Percentiles rank a stretch among this genome's conserved stretches.
Conservation (phyloP, 345 rosid species). For the Hirschfeldia incana region DNA sequence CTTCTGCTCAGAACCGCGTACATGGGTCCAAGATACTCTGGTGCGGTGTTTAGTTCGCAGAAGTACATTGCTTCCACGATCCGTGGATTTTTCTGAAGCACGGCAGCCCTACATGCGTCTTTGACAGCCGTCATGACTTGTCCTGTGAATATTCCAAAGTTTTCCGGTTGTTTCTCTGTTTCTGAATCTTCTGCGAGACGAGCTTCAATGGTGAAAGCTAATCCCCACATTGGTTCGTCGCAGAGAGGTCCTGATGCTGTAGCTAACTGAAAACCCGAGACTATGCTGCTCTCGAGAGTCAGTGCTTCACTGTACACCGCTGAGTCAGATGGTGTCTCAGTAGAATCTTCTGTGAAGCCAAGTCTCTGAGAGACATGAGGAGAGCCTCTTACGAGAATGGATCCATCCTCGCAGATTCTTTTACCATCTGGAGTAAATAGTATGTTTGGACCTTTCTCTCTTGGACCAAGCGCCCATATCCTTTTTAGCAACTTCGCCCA, state of each 20-base stretch:
- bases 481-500: slow-evolving; percentile 70
- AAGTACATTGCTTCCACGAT: slow-evolving; percentile 95
- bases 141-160: slow-evolving; percentile 68
- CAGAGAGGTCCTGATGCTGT: slow-evolving; percentile 86
- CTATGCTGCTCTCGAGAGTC: slow-evolving; percentile 68
- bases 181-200: slow-evolving; percentile 47
- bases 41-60: slow-evolving; percentile 77
- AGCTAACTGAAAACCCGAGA: slow-evolving; percentile 87
- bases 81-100: slow-evolving; percentile 69
- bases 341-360: slow-evolving; percentile 56
- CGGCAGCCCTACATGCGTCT: slow-evolving; percentile 80
- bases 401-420: slow-evolving; percentile 39
- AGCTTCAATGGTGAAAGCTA: slow-evolving; percentile 72
- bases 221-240: slow-evolving; percentile 93
- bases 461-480: slow-evolving; percentile 95
- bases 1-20: slow-evolving; percentile 77
- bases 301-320: slow-evolving; percentile 53
- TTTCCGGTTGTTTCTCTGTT: slow-evolving; percentile 59
- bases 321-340: slow-evolving; percentile 36
- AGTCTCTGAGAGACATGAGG: slow-evolving; percentile 70
- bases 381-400: slow-evolving; percentile 61
- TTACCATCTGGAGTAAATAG: slow-evolving; percentile 72
- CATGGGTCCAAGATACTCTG: slow-evolving; percentile 73
- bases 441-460: slow-evolving; percentile 88
- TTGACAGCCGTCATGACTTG: slow-evolving; percentile 88